Percentiles rank a stretch among this genome's conserved stretches.
Evolutionary conservation across 352 stramenopile species (phyloP).

Genomic region (Phytophthora fragariaefolia): DNA sequence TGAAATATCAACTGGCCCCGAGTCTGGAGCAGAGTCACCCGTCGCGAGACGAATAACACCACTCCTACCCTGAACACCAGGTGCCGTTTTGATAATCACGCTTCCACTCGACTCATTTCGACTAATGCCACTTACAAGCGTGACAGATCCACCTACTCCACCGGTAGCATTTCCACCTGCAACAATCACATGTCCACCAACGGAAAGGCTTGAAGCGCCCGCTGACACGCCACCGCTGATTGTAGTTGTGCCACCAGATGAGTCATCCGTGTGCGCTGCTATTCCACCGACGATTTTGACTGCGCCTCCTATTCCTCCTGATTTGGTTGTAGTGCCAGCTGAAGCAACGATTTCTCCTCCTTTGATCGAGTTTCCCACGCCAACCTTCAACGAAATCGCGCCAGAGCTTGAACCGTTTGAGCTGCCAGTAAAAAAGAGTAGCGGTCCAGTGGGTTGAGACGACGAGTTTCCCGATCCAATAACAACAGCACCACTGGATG

Average conservation of each 20-base stretch:
- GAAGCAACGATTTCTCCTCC: slow-evolving; percentile 36
- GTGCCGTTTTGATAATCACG: slow-evolving; percentile 40
- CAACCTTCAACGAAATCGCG: slow-evolving; percentile 51
- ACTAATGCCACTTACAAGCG: slow-evolving; percentile 54
- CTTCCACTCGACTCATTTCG: slow-evolving; percentile 41
- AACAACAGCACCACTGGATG: slow-evolving; percentile 57
- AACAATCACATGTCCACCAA: slow-evolving; percentile 49
- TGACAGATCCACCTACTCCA: slow-evolving; percentile 52
- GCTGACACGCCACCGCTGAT: slow-evolving; percentile 50
- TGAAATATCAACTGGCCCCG: slow-evolving; percentile 54
- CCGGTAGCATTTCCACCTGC: slow-evolving; percentile 51
- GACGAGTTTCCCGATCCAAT: slow-evolving; percentile 59
- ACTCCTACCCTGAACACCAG: slow-evolving; percentile 28
- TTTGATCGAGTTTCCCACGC: slow-evolving; percentile 31
- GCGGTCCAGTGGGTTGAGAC: slow-evolving; percentile 42
- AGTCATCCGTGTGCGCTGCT: slow-evolving; percentile 39
- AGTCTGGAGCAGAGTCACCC: slow-evolving; percentile 36
- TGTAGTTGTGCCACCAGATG: slow-evolving; percentile 50
- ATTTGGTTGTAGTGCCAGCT: slow-evolving; percentile 44
- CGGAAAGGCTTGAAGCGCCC: slow-evolving; percentile 42
- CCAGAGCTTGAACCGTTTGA: slow-evolving; percentile 46
- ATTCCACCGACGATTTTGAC: slow-evolving; percentile 35
- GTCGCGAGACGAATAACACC: slow-evolving; percentile 46
- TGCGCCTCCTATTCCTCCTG: slow-evolving; percentile 33
- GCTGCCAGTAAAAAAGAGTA: slow-evolving; percentile 52